A percentile compares a stretch with the other conserved stretches of the same genome.
phyloP scores from a whole-genome alignment of 208 protist genomes.

The Herpetomonas tarakana region DNA sequence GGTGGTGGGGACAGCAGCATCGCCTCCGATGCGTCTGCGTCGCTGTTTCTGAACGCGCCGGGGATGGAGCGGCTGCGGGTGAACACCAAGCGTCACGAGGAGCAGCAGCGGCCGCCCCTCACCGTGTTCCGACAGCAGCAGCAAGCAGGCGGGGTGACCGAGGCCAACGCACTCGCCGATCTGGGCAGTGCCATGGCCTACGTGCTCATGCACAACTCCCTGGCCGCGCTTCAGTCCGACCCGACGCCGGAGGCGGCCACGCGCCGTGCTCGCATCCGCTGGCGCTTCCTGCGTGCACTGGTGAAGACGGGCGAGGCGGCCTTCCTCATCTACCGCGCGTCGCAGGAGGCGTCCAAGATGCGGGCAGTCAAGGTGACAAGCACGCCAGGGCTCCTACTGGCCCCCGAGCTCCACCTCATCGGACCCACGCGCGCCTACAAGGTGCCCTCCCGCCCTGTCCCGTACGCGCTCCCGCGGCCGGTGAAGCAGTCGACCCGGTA shows the following conservation, averaged over 20 bases:
- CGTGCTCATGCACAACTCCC: conserved; percentile 41
- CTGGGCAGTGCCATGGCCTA: conserved; percentile 45
- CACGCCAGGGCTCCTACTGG: conserved; percentile 51
- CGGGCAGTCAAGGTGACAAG: conserved; percentile 54
- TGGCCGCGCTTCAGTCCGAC: conserved; percentile 35
- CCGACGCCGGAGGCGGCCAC: conserved; percentile 19
- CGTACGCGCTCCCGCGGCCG: conserved; percentile 43
- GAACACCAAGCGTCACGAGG: conserved; percentile 38
- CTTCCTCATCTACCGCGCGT: conserved; percentile 63
- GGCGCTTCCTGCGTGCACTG: conserved; percentile 73
- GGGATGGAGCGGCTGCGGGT: conserved; percentile 47
- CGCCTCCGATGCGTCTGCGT: neutral
- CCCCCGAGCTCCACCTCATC: conserved; percentile 63
- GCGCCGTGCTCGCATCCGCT: conserved; percentile 56
- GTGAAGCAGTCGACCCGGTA: conserved; percentile 14
- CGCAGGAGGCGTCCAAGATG: conserved; percentile 48
- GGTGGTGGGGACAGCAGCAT: neutral
- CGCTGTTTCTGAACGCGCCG: conserved; percentile 5
- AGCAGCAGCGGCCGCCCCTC: conserved; percentile 42
- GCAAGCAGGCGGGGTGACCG: conserved; percentile 8
- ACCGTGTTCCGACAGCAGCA: conserved; percentile 29
- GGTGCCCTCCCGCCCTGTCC: conserved; percentile 61
- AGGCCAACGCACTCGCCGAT: conserved; percentile 19
- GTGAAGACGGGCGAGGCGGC: conserved; percentile 77
- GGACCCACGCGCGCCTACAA: conserved; percentile 36